Percentiles rank a stretch among this genome's conserved stretches.
Evolutionary conservation across 1,139 yeast genomes (phyloP).

Genomic region (Taphrina pruni): DNA sequence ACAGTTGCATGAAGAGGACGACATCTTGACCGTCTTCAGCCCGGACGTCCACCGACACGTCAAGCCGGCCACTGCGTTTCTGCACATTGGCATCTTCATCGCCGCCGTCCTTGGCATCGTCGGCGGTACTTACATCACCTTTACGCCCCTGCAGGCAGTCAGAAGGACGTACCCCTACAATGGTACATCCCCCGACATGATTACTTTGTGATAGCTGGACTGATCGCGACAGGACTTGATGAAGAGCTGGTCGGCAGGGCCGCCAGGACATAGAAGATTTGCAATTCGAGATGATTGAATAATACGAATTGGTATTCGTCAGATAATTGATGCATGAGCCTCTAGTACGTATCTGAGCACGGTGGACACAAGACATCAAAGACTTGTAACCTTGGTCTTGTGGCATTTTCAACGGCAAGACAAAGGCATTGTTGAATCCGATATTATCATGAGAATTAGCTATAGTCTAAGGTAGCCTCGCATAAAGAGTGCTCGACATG

Average conservation of each 20-base stretch:
- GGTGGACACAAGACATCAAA: too few relatives aligned
- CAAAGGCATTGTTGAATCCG: too few relatives aligned
- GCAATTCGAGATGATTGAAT: background rate
- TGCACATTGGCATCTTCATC: slow-evolving; percentile 51
- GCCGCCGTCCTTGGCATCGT: slow-evolving; percentile 64
- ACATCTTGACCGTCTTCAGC: slow-evolving; percentile 82
- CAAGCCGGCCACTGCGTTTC: slow-evolving; percentile 66
- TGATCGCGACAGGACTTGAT: slow-evolving; percentile 8
- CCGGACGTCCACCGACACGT: slow-evolving; percentile 75
- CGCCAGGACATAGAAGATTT: slow-evolving; percentile 8
- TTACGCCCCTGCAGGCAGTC: slow-evolving; percentile 26
- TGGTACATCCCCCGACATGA: background rate
- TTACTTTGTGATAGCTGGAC: background rate
- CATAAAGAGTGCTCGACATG: background rate
- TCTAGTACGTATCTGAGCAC: too few relatives aligned
- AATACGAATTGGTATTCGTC: too few relatives aligned
- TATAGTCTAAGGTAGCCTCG: background rate
- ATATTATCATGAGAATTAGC: background rate
- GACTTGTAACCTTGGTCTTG: too few relatives aligned
- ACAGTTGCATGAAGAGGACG: slow-evolving; percentile 67
- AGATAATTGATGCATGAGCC: too few relatives aligned
- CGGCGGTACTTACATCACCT: slow-evolving; percentile 59
- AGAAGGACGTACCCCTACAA: slow-evolving; percentile 37
- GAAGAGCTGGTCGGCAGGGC: slow-evolving; percentile 26
- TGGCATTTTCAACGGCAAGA: too few relatives aligned